These are phyloP conservation scores for Fusarium chaquense DNA, from an alignment of 2,329 filamentous ascomycete genomes.

Conservation along the genomic window DNA sequence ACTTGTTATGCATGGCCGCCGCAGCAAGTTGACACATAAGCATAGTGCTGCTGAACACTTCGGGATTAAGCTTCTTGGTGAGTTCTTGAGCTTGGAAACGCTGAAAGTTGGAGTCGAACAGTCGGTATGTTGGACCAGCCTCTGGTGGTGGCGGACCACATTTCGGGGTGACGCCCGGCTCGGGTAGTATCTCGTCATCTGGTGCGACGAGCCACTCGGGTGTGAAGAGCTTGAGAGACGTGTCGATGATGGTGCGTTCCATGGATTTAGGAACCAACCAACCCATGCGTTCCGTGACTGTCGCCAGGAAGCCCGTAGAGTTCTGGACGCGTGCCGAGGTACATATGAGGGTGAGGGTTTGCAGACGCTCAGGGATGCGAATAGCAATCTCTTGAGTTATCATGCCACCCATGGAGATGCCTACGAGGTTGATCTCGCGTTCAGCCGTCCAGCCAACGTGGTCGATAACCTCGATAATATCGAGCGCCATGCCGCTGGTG, in stretches of 20 bases:
- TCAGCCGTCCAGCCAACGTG: conserved; percentile 74
- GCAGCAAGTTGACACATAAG: conserved; percentile 84
- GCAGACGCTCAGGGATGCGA: conserved; percentile 64
- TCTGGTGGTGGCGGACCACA: conserved; percentile 51
- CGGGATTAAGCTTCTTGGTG: conserved; percentile 72
- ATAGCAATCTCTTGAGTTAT: conserved; percentile 83
- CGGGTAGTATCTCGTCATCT: conserved; percentile 68
- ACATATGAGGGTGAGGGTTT: conserved; percentile 69
- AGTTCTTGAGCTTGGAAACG: conserved; percentile 85
- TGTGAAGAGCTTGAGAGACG: conserved; percentile 75
- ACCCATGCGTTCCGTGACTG: conserved; percentile 67
- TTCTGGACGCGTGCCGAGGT: conserved; percentile 72
- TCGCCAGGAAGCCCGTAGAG: conserved; percentile 72
- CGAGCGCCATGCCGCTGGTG: conserved; percentile 85
- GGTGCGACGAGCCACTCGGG: conserved; percentile 70
- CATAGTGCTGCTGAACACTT: conserved; percentile 72
- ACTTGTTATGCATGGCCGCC: conserved; percentile 84
- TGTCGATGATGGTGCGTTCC: conserved; percentile 73
- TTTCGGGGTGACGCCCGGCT: conserved; percentile 55
- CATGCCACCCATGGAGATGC: conserved; percentile 91
- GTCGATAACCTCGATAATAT: conserved; percentile 76
- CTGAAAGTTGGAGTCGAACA: conserved; percentile 82
- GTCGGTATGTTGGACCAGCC: conserved; percentile 57
- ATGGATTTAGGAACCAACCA: conserved; percentile 77
- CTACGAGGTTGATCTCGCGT: conserved; percentile 73